Base-by-base conservation (phyloP, 2,329 filamentous ascomycete genomes). In the Pseudogymnoascus sp. region DNA sequence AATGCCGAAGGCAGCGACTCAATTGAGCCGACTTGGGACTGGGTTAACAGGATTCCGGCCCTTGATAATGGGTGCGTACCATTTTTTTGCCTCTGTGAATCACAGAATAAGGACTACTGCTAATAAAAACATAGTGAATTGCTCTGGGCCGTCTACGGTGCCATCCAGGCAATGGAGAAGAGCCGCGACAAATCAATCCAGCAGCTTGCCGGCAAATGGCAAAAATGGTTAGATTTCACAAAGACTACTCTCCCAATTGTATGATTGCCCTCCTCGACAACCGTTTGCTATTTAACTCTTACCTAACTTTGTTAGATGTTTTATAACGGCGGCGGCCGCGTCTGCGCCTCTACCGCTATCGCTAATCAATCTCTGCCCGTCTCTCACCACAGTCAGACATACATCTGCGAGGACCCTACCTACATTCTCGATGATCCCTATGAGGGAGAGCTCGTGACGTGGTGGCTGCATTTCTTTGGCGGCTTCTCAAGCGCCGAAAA, bases 391-490 rank as follows among this genome's bases (percentile, higher is more conserved):
- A 59, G 63, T 10, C 71, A 73, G 63, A 65, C 51, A 0, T 78
- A 78, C 65, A 64, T 67, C 35, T 78, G 76, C 62, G 75, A 78
- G 63, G 70, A 68, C 35, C 44, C 44, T 51, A 66, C 62, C 4
- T 66, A 65, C 0, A 68, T 69, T 15, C 69, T 78, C 2, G 73
- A 78, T 44, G 76, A 78, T 59, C 76, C 76, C 1, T 78, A 76
- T 48, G 76, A 78, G 63, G 76, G 76, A 44, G 76, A 78, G 64
- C 70, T 78, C 0, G 72, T 78, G 36, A 74, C 74, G 0, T 77
- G 73, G 42, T 78, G 75, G 62, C 65, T 78, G 8, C 71, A 77
- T 42, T 74, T 78, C 63, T 77, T 77, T 36, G 70, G 70, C 2
- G 66, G 66, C 4, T 27, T 78, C 21, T 68, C 71, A 2, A 64